Evolutionary conservation across 1,139 yeast species (phyloP).

Genomic region (Candida sp.): DNA sequence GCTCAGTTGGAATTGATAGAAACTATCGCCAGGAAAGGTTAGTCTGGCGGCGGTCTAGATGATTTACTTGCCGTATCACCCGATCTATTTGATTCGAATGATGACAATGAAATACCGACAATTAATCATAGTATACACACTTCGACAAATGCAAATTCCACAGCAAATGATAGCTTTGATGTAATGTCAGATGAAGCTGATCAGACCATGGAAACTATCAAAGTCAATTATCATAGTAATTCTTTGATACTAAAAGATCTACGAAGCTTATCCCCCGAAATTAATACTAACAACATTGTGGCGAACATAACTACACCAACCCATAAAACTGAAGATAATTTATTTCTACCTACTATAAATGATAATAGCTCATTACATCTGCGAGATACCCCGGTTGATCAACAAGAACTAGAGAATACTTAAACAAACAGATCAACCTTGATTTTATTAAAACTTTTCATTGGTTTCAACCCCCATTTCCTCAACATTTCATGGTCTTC

Average conservation of each 20-base stretch:
- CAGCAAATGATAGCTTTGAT: background rate
- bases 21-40: slow-evolving; percentile 78
- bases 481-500: slow-evolving; percentile 67
- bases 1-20: slow-evolving; percentile 83
- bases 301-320: background rate
- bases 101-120: slow-evolving; percentile 9
- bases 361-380: background rate
- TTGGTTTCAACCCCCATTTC: slow-evolving; percentile 71
- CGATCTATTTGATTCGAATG: slow-evolving; percentile 40
- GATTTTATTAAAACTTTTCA: slow-evolving; percentile 45
- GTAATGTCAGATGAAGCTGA: slow-evolving; percentile 5
- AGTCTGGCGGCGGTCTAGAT: slow-evolving; percentile 86
- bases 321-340: background rate
- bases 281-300: background rate
- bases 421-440: background rate
- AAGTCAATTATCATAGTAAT: slow-evolving; percentile 4
- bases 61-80: slow-evolving; percentile 54
- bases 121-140: background rate
- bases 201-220: slow-evolving; percentile 12
- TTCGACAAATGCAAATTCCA: background rate
- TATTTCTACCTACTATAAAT: background rate
- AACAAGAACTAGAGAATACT: background rate
- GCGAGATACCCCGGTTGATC: background rate
- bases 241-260: background rate
- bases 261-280: background rate